These are phyloP conservation scores for Rhodocollybia butyracea DNA, from an alignment of 768 basidiomycete genomes.

Conservation along the genomic window DNA sequence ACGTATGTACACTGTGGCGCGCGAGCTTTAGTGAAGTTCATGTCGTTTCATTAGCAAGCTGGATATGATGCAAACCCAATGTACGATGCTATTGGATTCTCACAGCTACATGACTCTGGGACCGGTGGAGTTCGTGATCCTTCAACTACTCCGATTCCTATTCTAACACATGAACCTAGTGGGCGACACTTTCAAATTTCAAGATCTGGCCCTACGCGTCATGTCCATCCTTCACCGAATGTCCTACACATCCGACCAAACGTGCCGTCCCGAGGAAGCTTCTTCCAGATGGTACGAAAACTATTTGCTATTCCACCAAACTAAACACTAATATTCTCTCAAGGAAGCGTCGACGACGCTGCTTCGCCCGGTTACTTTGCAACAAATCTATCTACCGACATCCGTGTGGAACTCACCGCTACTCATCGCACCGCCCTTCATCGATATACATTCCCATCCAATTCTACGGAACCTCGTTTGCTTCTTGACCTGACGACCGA, in stretches of 20 bases:
- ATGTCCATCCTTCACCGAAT: conserved; percentile 50
- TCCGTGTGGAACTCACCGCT: conserved; percentile 58
- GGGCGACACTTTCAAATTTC: conserved; percentile 56
- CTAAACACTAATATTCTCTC: not conserved
- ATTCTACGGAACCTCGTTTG: conserved; percentile 47
- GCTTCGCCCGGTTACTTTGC: conserved; percentile 68
- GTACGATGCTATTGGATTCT: conserved; percentile 54
- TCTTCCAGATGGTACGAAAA: conserved; percentile 41
- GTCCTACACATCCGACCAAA: conserved; percentile 41
- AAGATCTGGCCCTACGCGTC: conserved; percentile 54
- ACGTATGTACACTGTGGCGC: no score
- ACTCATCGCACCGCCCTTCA: conserved; percentile 59
- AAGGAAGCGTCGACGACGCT: conserved; percentile 58
- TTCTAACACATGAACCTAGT: conserved; percentile 26
- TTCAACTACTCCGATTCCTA: not conserved
- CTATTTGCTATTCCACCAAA: not conserved
- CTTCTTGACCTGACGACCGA: conserved; percentile 65
- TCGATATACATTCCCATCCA: conserved; percentile 52
- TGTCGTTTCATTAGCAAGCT: conserved; percentile 32
- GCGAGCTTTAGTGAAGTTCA: no score
- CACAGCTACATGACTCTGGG: conserved; percentile 59
- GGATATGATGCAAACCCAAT: conserved; percentile 42
- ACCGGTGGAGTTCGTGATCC: conserved; percentile 28
- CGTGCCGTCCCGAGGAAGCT: conserved; percentile 47
- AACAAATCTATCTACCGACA: conserved; percentile 55